Percentiles rank a stretch among this genome's conserved stretches.
Evolutionary conservation across 176 grass and related monocot genomes (phyloP).

Genomic region (Pontederia paniculata): DNA sequence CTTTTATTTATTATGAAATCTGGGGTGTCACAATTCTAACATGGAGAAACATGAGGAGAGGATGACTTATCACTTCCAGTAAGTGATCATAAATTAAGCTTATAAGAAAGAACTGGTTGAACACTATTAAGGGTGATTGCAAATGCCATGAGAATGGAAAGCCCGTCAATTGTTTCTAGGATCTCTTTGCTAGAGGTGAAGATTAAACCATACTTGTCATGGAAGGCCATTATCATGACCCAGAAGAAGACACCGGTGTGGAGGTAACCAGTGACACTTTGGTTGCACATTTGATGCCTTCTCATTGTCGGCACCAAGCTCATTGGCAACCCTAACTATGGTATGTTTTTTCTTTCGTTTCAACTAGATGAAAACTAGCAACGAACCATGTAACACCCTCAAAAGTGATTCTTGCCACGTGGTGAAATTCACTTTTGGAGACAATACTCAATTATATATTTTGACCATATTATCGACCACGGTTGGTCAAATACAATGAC

Average conservation of each 20-base stretch:
- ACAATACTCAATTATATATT: too few relatives aligned
- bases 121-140: constrained; percentile 50
- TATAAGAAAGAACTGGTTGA: constrained; percentile 44
- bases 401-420: too few relatives aligned
- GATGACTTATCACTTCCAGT: too few relatives aligned
- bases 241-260: constrained; percentile 29
- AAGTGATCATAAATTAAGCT: too few relatives aligned
- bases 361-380: neutral
- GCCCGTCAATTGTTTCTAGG: constrained; percentile 23
- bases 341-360: neutral
- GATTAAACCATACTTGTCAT: constrained; percentile 31
- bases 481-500: too few relatives aligned
- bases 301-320: constrained; percentile 41
- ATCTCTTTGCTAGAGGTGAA: constrained; percentile 30
- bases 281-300: constrained; percentile 35
- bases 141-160: constrained; percentile 36
- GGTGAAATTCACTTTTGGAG: too few relatives aligned
- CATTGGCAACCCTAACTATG: constrained; percentile 40
- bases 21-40: too few relatives aligned
- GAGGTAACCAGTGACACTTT: constrained; percentile 41
- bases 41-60: neutral
- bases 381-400: neutral
- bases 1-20: too few relatives aligned
- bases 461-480: too few relatives aligned
- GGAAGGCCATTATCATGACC: constrained; percentile 28